Base-by-base conservation (phyloP, 148 eudicot genomes). In the Cornus controversa region DNA sequence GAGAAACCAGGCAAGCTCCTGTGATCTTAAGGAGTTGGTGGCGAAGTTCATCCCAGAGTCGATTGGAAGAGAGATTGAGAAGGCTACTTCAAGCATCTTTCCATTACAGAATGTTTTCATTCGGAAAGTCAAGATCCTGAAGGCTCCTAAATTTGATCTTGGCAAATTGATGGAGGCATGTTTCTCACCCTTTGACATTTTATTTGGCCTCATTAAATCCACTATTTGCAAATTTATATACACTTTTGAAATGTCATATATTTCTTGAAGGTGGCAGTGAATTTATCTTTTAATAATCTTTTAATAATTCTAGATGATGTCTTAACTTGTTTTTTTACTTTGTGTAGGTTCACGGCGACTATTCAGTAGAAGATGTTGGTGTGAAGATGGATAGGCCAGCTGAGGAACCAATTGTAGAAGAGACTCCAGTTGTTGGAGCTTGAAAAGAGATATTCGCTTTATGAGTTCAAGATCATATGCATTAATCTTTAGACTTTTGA, bases 121-220 rank as follows among this genome's bases (percentile, higher is more conserved):
- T 72, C 84, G 98, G 72, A 93, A 93, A 78, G 96, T 91, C 25
- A 93, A 93, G 88, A 91, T 93, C 89, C 69, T 93, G 63, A 93
- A 93, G 78, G 88, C 98, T 50, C 98, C 98, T 72, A 93, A 93
- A 76, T 93, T 93, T 73, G 98, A 93, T 67, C 89, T 93, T 73
- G 89, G 92, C 13, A 93, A 87, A 64, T 82, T 93, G 86, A 93
- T 93, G 98, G 98, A 93, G 90, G 98, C 81, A 82, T 42, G 80
- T 77, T 40, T 64, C 23, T 25, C 1, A 1, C 24, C 8, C 25
- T 60, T 60, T 2, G 1, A 50, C 20, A 22, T 60, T 22, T n/a
- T 3, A 14, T 60, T 4, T 22, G 64, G 64, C 22, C 20, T 2
- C 25, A 50, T 15, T 16, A 15, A 11, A 50, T 50, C 57, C 14